Conservation (phyloP, 2,329 filamentous ascomycete genomes). For the Exophiala lecanii-corni region DNA sequence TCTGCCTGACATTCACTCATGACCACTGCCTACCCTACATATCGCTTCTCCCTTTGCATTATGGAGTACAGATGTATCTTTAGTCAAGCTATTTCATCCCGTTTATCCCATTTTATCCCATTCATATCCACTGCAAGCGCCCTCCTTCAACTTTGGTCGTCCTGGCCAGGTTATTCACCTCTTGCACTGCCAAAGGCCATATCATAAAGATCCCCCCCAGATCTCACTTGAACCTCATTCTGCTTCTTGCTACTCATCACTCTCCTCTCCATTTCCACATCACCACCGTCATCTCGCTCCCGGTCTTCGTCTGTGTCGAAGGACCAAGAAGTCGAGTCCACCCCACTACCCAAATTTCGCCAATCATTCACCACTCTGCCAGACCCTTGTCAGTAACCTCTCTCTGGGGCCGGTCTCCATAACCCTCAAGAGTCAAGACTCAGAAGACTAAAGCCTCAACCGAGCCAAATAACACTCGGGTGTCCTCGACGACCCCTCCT, state of each 20-base stretch:
- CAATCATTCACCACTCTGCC: slow-evolving; percentile 10
- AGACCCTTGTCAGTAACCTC: slow-evolving; percentile 1
- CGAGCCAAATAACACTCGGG: too few relatives aligned
- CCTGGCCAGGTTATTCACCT: slow-evolving; percentile 4
- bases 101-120: background rate
- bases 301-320: slow-evolving; percentile 18
- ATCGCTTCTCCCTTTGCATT: background rate
- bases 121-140: slow-evolving; percentile 5
- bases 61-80: too few relatives aligned
- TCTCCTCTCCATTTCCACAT: slow-evolving; percentile 4
- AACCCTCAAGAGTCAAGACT: too few relatives aligned
- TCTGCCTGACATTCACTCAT: slow-evolving; percentile 2
- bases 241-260: background rate
- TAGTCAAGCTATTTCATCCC: too few relatives aligned
- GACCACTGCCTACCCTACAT: background rate
- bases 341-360: too few relatives aligned
- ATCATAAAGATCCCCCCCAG: slow-evolving; percentile 4
- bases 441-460: too few relatives aligned
- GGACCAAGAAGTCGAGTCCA: slow-evolving; percentile 9
- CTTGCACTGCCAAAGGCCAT: background rate
- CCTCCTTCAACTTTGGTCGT: slow-evolving; percentile 1
- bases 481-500: too few relatives aligned
- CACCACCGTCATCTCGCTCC: slow-evolving; percentile 1
- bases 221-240: background rate
- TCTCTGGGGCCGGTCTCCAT: slow-evolving; percentile 22